These are phyloP conservation scores for Pinus taeda DNA, from an alignment of 75 land plant species.

Conservation along the genomic window DNA sequence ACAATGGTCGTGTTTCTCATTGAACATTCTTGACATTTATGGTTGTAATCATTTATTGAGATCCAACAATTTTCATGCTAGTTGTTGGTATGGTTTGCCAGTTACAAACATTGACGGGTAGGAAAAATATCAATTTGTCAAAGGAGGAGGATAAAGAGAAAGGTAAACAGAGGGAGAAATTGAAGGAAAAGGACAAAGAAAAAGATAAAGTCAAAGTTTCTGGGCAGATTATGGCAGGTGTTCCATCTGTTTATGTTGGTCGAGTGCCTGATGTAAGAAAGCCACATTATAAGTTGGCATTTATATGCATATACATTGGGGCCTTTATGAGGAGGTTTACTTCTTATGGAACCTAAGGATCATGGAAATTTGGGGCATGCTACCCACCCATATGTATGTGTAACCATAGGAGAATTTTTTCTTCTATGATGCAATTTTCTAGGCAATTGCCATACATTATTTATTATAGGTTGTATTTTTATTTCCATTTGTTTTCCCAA, in stretches of 20 bases:
- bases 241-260: conserved; percentile 30
- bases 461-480: no score
- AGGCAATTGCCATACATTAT: no score
- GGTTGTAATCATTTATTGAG: conserved; percentile 89
- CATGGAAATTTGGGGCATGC: no score
- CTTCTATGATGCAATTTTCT: no score
- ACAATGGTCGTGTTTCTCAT: conserved; percentile 52
- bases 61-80: conserved; percentile 80
- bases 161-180: conserved; percentile 18
- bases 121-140: conserved; percentile 50
- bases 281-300: conserved; percentile 33
- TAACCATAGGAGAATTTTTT: no score
- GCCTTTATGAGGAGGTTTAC: no score
- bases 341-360: no score
- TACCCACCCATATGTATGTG: no score
- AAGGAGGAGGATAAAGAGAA: conserved; percentile 78
- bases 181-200: neutral
- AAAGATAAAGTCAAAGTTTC: conserved; percentile 37
- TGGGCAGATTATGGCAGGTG: conserved; percentile 27
- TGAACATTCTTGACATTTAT: conserved; percentile 71
- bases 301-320: no score
- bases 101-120: conserved; percentile 63
- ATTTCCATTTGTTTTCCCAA: no score
- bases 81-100: conserved; percentile 77
- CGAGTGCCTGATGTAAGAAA: conserved; percentile 42